A percentile compares a stretch with the other conserved stretches of the same genome.
Conservation (phyloP, 2,329 filamentous ascomycete species). For the Anisogramma anomala region DNA sequence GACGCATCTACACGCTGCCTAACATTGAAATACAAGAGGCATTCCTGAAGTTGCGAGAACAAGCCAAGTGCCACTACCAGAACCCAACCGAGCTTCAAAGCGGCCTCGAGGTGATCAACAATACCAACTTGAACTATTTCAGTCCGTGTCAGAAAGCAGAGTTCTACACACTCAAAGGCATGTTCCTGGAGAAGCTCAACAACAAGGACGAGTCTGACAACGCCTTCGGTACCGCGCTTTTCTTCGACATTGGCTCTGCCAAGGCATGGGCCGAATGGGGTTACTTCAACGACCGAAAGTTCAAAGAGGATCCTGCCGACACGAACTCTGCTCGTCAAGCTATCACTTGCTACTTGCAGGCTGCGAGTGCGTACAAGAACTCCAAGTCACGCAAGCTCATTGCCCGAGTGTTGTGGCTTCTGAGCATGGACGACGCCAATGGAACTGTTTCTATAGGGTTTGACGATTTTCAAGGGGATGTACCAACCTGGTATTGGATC, state of each 20-base stretch:
- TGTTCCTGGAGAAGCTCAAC: conserved; percentile 92
- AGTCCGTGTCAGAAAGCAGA: conserved; percentile 92
- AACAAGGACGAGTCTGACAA: conserved; percentile 86
- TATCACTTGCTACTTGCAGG: conserved; percentile 90
- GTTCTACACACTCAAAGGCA: conserved; percentile 97
- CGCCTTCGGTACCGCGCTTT: conserved; percentile 87
- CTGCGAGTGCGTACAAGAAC: conserved; percentile 92
- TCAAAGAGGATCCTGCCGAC: conserved; percentile 79
- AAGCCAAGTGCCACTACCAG: conserved; percentile 97
- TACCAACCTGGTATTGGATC: conserved; percentile 98
- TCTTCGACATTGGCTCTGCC: conserved; percentile 87
- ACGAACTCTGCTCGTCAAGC: conserved; percentile 80
- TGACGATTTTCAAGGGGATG: conserved; percentile 94
- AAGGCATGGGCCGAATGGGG: conserved; percentile 99
- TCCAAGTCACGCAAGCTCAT: conserved; percentile 91
- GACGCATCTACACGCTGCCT: conserved; percentile 93
- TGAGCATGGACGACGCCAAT: conserved; percentile 84
- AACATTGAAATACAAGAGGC: conserved; percentile 99
- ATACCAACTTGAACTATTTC: conserved; percentile 98
- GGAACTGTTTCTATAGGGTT: conserved; percentile 77
- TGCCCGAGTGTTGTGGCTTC: conserved; percentile 84
- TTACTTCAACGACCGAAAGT: conserved; percentile 91
- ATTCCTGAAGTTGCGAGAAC: conserved; percentile 95
- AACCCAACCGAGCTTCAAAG: conserved; percentile 85
- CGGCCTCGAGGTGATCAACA: conserved; percentile 96